phyloP scores from a whole-genome alignment of 192 early-diverging fungal genomes.

The Umbelopsis isabellina region DNA sequence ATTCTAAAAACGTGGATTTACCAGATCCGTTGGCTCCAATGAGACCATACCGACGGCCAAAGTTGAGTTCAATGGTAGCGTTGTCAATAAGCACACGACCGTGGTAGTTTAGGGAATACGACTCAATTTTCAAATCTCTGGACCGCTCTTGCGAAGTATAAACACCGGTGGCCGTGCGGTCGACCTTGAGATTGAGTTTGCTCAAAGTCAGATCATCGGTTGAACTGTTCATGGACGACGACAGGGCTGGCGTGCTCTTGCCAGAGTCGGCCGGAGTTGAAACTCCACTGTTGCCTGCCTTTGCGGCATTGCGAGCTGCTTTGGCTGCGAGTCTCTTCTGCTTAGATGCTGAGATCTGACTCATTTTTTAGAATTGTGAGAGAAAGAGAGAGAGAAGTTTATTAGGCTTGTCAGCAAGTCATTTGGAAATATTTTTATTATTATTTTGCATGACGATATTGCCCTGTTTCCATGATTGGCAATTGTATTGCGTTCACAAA shows the following conservation, averaged over 20 bases:
- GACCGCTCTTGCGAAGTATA: slow-evolving; percentile 82
- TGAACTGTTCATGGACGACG: slow-evolving; percentile 32
- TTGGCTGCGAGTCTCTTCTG: slow-evolving; percentile 75
- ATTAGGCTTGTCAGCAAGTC: background rate
- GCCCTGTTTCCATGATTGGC: slow-evolving; percentile 6
- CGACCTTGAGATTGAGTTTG: slow-evolving; percentile 64
- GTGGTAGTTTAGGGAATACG: slow-evolving; percentile 86
- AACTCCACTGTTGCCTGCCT: slow-evolving; percentile 33
- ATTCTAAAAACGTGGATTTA: slow-evolving; percentile 84
- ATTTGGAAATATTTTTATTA: background rate
- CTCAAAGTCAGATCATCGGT: slow-evolving; percentile 49
- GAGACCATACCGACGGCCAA: slow-evolving; percentile 86
- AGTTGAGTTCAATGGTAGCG: slow-evolving; percentile 93
- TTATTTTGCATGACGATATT: slow-evolving; percentile 1
- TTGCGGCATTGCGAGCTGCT: slow-evolving; percentile 56
- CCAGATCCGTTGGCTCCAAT: slow-evolving; percentile 93
- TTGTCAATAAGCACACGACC: slow-evolving; percentile 92
- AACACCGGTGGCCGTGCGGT: slow-evolving; percentile 87
- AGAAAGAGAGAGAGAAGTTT: background rate
- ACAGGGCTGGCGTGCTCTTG: slow-evolving; percentile 37
- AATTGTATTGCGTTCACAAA: background rate
- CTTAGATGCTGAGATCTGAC: slow-evolving; percentile 61
- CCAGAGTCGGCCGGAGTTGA: slow-evolving; percentile 34
- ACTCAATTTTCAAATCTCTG: slow-evolving; percentile 91
- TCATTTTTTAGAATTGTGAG: slow-evolving; percentile 20